Conservation (phyloP, 164 flowering plant species). For the Hamamelis virginiana region DNA sequence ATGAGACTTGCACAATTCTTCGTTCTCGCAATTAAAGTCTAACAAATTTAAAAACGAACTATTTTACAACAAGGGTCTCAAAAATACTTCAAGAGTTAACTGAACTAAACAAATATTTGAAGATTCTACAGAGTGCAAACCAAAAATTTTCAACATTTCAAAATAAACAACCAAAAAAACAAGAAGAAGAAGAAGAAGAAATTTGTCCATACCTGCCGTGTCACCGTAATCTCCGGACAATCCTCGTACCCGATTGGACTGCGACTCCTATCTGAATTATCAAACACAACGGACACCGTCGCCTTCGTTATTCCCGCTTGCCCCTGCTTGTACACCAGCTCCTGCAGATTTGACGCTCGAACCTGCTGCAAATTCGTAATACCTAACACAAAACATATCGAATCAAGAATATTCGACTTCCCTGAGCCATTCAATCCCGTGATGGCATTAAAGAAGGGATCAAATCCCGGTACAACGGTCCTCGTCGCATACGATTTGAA, state of each 20-base stretch:
- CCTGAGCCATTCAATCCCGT: constrained; percentile 98
- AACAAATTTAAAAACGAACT: too few species aligned
- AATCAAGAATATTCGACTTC: constrained; percentile 94
- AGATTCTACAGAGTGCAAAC: not conserved
- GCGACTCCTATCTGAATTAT: constrained; percentile 70
- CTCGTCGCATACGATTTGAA: constrained; percentile 97
- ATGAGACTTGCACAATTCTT: too few species aligned
- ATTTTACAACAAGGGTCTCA: too few species aligned
- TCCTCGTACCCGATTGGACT: constrained; percentile 97
- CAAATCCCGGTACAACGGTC: constrained; percentile 92
- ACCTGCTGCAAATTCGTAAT: constrained; percentile 98
- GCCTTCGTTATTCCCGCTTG: constrained; percentile 99
- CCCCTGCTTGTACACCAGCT: constrained; percentile 98
- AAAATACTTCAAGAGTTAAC: not conserved
- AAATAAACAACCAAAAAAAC: not conserved
- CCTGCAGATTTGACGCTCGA: constrained; percentile 94
- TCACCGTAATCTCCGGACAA: constrained; percentile 82
- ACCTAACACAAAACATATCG: constrained; percentile 94
- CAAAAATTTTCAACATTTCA: not conserved
- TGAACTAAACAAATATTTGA: not conserved
- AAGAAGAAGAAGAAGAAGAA: not conserved
- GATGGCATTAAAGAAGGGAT: constrained; percentile 92
- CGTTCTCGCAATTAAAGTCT: too few species aligned
- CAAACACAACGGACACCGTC: constrained; percentile 91
- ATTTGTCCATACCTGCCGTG: constrained; percentile 69